Base-by-base conservation (phyloP, 2,329 filamentous ascomycete genomes). In the Ilyonectria destructans region DNA sequence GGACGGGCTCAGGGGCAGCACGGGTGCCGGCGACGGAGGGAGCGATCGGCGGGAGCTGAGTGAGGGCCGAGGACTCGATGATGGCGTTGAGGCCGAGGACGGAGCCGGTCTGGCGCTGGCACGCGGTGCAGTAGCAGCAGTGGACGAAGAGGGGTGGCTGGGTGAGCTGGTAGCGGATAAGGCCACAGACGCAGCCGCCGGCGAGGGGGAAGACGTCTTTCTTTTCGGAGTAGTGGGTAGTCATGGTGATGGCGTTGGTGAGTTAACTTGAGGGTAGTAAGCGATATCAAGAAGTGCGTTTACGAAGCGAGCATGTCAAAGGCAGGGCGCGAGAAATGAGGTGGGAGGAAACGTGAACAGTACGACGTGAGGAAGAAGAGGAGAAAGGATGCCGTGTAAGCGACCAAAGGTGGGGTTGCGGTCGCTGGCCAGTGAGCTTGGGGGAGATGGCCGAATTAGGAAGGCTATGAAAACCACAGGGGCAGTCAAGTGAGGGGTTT, bases 151-250 rank as follows among this genome's bases (percentile, higher is more conserved):
- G 75, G 21, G 84, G 78, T n/a, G 91, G 82, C 2, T 91, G 81
- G 73, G 89, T 88, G 35, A 89, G 84, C 13, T 90, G 81, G 78
- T 93, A 92, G 78, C 91, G 92, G 71, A 92, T 85, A 75, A 92
- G 89, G 15, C 90, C 90, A 78, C 91, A 93, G 59, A 89, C 87
- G 78, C 93, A 93, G 65, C 89, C 90, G 64, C 81, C 80, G 35
- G 77, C 64, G 68, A 83, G 73, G 68, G 78, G 77, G 65, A 78
- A 74, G 59, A 75, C 67, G 58, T 73, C 57, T 49, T 71, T 62
- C 21, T 69, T 74, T 49, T 76, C 56, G 12, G 74, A 71, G 74
- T 77, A 77, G 65, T 77, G 74, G 56, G 71, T 19, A 26, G 75
- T 69, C 69, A 67, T 74, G 35, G 17, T 64, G 65, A n/a, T 58